Evolutionary conservation across 1,139 yeast species (phyloP).

Genomic region (Barnettozyma hawaiiensis): DNA sequence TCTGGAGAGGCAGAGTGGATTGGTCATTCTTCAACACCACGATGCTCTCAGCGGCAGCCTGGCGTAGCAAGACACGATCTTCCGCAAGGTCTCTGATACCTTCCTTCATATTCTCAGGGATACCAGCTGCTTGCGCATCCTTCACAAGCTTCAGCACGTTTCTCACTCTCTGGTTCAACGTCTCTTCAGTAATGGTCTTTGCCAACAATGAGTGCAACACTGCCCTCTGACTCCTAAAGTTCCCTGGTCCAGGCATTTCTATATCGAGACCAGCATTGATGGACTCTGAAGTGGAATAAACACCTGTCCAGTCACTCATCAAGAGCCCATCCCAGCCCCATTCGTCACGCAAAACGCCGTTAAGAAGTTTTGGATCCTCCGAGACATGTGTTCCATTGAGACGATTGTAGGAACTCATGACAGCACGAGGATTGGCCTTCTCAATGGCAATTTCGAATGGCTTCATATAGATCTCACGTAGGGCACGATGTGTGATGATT

Average conservation of each 20-base stretch:
- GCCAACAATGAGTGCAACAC: constrained; percentile 35
- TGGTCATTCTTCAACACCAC: constrained; percentile 50
- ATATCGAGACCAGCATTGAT: constrained; percentile 51
- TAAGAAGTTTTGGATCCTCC: constrained; percentile 38
- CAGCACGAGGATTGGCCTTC: constrained; percentile 40
- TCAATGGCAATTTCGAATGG: constrained; percentile 57
- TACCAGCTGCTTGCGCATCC: constrained; percentile 37
- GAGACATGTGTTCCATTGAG: constrained; percentile 54
- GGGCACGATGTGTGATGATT: constrained; percentile 48
- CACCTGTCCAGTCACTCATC: constrained; percentile 63
- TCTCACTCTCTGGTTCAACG: constrained; percentile 39
- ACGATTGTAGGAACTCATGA: constrained; percentile 58
- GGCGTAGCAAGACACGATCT: constrained; percentile 40
- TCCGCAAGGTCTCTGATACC: constrained; percentile 38
- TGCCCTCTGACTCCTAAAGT: constrained; percentile 38
- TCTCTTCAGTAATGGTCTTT: constrained; percentile 26
- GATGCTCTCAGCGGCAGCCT: constrained; percentile 45
- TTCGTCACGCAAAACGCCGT: constrained; percentile 45
- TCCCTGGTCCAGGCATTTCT: constrained; percentile 60
- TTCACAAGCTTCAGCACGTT: constrained; percentile 43
- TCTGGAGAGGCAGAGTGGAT: constrained; percentile 37
- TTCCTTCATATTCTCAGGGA: constrained; percentile 32
- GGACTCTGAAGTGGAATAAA: constrained; percentile 43
- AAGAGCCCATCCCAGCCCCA: constrained; percentile 52
- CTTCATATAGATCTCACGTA: constrained; percentile 53